A percentile compares a stretch with the other conserved stretches of the same genome.
These are phyloP conservation scores for Cyberlindnera maclurae DNA, from an alignment of 805 yeast species.

Conservation along the genomic window DNA sequence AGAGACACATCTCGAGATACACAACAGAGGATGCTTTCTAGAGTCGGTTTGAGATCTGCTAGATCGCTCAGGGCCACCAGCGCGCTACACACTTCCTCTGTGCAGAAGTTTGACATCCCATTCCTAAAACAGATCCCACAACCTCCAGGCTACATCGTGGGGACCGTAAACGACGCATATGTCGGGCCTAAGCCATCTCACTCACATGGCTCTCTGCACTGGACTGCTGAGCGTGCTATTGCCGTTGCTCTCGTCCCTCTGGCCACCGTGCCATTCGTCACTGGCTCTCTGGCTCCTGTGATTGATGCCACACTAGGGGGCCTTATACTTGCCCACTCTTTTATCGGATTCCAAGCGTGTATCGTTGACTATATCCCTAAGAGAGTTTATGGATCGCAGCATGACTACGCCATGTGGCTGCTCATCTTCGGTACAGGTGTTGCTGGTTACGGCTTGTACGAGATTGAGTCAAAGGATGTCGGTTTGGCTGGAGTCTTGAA, in stretches of 20 bases:
- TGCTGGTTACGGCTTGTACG: constrained; percentile 73
- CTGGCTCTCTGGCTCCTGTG: constrained; percentile 64
- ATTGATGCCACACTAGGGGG: constrained; percentile 67
- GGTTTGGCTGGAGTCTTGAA: constrained; percentile 66
- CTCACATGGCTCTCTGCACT: constrained; percentile 81
- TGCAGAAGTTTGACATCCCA: constrained; percentile 33
- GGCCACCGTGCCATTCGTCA: constrained; percentile 63
- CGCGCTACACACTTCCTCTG: constrained; percentile 23
- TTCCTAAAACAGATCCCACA: constrained; percentile 59
- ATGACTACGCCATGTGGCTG: constrained; percentile 58
- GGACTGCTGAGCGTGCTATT: constrained; percentile 81
- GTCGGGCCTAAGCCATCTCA: constrained; percentile 54
- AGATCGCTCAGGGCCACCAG: constrained; percentile 6
- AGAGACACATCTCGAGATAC: not conserved
- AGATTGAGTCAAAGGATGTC: constrained; percentile 69
- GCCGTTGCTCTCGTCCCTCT: constrained; percentile 73
- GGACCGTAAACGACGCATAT: constrained; percentile 90
- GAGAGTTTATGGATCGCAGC: constrained; percentile 77
- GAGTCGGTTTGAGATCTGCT: constrained; percentile 8
- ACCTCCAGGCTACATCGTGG: constrained; percentile 86
- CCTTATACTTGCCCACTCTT: constrained; percentile 66
- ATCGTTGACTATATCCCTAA: constrained; percentile 87
- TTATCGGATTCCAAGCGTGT: constrained; percentile 84
- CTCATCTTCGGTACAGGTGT: constrained; percentile 66
- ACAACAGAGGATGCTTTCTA: constrained; percentile 3